Conservation (phyloP, 2,329 filamentous ascomycete genomes). For the Sarocladium oryzae region DNA sequence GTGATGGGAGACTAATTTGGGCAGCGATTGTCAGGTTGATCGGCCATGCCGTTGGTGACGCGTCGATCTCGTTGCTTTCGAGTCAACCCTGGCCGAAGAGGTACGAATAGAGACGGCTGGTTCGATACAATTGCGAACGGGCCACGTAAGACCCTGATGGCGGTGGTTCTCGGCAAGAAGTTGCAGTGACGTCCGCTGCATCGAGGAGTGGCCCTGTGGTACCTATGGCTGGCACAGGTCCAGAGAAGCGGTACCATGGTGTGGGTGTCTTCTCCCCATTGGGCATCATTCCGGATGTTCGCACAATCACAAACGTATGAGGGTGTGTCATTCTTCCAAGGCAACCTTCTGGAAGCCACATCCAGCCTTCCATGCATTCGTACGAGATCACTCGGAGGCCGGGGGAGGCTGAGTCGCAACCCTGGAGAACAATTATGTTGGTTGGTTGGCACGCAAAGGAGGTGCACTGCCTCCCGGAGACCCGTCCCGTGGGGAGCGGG, state of each 20-base stretch:
- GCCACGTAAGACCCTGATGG: too few relatives aligned
- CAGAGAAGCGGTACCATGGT: too few relatives aligned
- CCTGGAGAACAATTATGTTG: background rate
- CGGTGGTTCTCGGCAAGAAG: too few relatives aligned
- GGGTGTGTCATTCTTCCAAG: background rate
- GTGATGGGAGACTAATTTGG: background rate
- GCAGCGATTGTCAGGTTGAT: constrained; percentile 5
- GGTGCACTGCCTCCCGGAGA: constrained; percentile 6
- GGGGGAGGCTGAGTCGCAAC: constrained; percentile 6
- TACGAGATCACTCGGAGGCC: background rate
- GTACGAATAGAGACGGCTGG: too few relatives aligned
- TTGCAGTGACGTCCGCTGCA: too few relatives aligned
- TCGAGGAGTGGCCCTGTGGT: too few relatives aligned
- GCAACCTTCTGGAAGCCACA: constrained; percentile 7
- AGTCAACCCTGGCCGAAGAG: background rate
- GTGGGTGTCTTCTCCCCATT: too few relatives aligned
- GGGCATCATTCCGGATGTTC: too few relatives aligned
- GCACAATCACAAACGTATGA: too few relatives aligned
- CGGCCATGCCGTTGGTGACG: background rate
- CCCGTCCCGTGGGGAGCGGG: background rate
- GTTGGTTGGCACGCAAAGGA: constrained; percentile 2
- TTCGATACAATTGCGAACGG: too few relatives aligned
- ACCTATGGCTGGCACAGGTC: too few relatives aligned
- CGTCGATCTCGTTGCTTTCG: background rate
- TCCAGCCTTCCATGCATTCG: constrained; percentile 4